Percentiles rank a stretch among this genome's conserved stretches.
These are phyloP conservation scores for Lactarius evosmus DNA, from an alignment of 768 basidiomycete genomes.

Conservation along the genomic window DNA sequence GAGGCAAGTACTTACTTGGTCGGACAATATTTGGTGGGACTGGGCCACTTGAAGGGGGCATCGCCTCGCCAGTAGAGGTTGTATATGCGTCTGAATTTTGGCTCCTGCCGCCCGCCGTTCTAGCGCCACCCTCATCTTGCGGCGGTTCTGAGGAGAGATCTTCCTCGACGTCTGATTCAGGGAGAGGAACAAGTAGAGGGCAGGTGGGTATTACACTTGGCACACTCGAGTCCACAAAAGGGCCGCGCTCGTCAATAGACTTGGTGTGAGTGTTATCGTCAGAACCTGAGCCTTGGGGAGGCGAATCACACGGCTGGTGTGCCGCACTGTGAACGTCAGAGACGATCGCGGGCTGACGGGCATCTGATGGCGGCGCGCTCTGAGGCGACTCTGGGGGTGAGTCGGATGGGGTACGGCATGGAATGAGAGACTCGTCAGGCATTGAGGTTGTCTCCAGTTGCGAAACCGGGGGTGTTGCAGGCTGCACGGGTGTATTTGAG, in stretches of 20 bases:
- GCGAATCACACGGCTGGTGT: neutral
- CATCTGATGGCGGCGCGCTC: neutral
- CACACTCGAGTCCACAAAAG: neutral
- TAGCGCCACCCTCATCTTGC: neutral
- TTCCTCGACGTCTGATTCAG: conserved; percentile 17
- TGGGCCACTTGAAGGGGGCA: neutral
- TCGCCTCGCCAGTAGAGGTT: neutral
- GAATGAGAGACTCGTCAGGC: neutral
- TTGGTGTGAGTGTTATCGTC: neutral
- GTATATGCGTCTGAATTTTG: neutral
- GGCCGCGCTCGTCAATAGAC: neutral
- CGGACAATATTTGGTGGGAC: neutral
- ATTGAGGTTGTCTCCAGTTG: neutral
- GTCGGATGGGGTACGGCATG: neutral
- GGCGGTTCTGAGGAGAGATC: neutral
- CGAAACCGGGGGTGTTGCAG: neutral
- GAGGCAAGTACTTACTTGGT: conserved; percentile 3
- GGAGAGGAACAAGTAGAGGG: conserved; percentile 10
- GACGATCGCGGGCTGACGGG: neutral
- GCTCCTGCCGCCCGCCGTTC: neutral
- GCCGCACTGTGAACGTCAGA: neutral
- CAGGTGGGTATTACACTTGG: too few relatives aligned
- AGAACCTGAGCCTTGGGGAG: neutral
- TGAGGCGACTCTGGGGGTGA: neutral
- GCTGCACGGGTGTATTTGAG: neutral